Percentiles rank a stretch among this genome's conserved stretches.
Conservation (phyloP, 2,329 filamentous ascomycete species). For the Dactylonectria macrodidyma region DNA sequence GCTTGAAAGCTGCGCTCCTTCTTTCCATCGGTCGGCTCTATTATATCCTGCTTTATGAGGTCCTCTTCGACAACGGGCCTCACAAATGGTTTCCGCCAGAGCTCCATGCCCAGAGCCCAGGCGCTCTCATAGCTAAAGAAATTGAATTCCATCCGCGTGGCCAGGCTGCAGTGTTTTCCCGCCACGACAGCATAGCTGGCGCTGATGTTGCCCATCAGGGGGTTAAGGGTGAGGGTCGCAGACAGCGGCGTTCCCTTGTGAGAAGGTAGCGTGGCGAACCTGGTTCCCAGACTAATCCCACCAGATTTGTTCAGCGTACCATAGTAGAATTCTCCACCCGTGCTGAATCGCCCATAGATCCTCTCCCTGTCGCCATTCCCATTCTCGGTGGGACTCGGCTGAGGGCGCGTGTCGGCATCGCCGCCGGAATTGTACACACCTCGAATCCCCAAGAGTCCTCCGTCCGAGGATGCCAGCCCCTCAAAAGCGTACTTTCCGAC, state of each 20-base stretch:
- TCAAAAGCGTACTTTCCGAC: constrained; percentile 90
- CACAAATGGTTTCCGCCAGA: constrained; percentile 80
- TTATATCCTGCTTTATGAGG: constrained; percentile 17
- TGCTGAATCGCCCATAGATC: constrained; percentile 87
- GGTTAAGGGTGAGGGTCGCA: constrained; percentile 93
- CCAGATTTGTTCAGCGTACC: constrained; percentile 94
- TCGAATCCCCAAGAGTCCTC: constrained; percentile 86
- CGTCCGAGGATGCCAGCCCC: constrained; percentile 93
- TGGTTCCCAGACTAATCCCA: constrained; percentile 88
- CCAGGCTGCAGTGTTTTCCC: constrained; percentile 85
- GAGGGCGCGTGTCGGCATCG: constrained; percentile 64
- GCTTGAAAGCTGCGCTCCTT: constrained; percentile 66
- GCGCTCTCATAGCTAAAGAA: constrained; percentile 98
- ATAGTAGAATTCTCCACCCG: constrained; percentile 95
- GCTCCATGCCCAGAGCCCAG: constrained; percentile 90
- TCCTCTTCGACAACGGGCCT: constrained; percentile 57
- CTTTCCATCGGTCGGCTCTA: constrained; percentile 20
- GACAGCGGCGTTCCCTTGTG: constrained; percentile 92
- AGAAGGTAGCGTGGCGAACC: constrained; percentile 88
- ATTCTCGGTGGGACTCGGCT: constrained; percentile 36
- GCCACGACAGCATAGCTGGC: constrained; percentile 94
- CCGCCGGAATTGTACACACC: constrained; percentile 96
- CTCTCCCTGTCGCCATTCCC: constrained; percentile 66
- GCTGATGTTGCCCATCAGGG: constrained; percentile 92
- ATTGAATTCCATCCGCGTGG: constrained; percentile 95